Evolutionary conservation across 208 protist genomes (phyloP).

Genomic region (Phytomonas francai): DNA sequence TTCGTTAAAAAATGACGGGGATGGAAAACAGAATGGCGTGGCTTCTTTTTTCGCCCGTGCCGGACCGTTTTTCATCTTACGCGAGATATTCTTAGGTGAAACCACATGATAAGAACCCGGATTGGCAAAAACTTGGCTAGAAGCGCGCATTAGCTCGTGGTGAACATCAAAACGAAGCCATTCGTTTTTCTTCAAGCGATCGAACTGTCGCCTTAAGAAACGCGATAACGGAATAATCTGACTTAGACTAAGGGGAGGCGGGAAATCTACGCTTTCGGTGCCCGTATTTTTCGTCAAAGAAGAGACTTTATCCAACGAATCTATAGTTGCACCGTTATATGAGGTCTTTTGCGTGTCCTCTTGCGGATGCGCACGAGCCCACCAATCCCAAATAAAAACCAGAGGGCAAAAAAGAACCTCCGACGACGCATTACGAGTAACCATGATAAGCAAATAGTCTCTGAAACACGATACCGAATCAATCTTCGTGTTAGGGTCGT

Average conservation of each 20-base stretch:
- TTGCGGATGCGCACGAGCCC: constrained; percentile 8
- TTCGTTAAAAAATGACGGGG: neutral
- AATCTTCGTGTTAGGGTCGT: constrained; percentile 30
- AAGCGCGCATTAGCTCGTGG: neutral
- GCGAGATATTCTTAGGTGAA: neutral
- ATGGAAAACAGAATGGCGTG: neutral
- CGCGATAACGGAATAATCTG: neutral
- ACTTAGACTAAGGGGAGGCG: neutral
- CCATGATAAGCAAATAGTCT: constrained; percentile 39
- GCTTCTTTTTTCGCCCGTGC: too few relatives aligned
- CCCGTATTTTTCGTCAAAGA: neutral
- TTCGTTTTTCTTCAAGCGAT: neutral
- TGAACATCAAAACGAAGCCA: neutral
- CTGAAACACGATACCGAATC: constrained; percentile 35
- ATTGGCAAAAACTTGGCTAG: neutral
- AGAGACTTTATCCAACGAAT: neutral
- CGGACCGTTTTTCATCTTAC: neutral
- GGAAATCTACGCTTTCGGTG: neutral
- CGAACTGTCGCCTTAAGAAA: neutral
- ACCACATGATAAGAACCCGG: neutral
- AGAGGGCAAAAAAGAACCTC: constrained; percentile 38
- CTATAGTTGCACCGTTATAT: neutral
- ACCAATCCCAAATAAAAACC: constrained; percentile 25
- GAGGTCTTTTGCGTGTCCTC: neutral
- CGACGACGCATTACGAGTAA: constrained; percentile 24